Evolutionary conservation across 2,329 filamentous ascomycete species (phyloP).

Genomic region (Aspergillus caelatus): DNA sequence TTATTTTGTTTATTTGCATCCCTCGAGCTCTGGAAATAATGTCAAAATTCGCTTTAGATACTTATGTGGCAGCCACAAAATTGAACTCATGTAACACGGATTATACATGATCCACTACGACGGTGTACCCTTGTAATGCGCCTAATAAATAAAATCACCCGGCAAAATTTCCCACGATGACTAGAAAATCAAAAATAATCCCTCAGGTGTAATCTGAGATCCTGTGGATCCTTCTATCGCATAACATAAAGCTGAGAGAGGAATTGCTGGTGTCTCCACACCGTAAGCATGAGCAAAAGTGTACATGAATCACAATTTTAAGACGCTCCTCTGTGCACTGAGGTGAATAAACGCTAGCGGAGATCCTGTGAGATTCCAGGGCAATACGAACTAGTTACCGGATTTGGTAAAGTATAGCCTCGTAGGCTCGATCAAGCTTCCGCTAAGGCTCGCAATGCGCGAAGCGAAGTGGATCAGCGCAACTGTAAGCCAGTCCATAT

Average conservation of each 20-base stretch:
- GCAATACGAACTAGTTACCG: not conserved
- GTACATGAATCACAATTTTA: too few relatives aligned
- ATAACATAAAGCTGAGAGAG: not conserved
- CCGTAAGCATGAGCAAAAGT: not conserved
- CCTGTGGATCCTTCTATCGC: not conserved
- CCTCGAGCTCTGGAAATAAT: not conserved
- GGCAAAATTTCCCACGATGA: fast-evolving
- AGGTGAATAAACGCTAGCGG: not conserved
- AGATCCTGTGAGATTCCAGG: not conserved
- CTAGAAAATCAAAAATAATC: not conserved
- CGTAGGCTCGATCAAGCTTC: not conserved
- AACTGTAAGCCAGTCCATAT: not conserved
- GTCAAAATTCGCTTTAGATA: not conserved
- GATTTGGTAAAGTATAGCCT: not conserved
- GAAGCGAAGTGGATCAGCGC: not conserved
- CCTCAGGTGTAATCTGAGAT: not conserved
- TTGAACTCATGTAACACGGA: not conserved
- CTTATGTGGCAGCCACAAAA: not conserved
- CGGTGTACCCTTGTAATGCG: too few relatives aligned
- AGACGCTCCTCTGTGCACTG: fast-evolving
- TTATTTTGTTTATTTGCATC: not conserved
- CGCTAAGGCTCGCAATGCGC: not conserved
- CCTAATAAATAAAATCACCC: not conserved
- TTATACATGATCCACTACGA: not conserved
- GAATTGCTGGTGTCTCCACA: not conserved